Percentiles rank a stretch among this genome's conserved stretches.
Conservation (phyloP, 768 basidiomycete species). For the Auricularia auricula-judae region DNA sequence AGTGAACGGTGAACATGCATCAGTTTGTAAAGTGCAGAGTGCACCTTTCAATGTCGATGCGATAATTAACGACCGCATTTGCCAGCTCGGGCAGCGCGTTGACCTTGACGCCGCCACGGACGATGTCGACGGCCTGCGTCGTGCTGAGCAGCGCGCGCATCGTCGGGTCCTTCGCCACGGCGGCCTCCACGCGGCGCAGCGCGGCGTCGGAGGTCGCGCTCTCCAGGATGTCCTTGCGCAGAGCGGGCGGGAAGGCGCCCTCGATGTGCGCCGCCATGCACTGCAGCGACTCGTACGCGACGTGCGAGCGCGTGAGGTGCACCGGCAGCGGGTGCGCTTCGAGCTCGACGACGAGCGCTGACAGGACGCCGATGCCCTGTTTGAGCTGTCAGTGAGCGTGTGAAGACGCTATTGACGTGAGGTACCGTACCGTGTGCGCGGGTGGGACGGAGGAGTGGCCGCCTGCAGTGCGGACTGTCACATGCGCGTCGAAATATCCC, state of each 20-base stretch:
- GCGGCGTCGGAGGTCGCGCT: slow-evolving; percentile 39
- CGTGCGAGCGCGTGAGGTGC: slow-evolving; percentile 40
- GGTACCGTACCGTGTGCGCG: slow-evolving; percentile 50
- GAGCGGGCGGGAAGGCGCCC: slow-evolving; percentile 34
- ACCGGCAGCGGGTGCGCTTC: slow-evolving; percentile 44
- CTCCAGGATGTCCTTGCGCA: slow-evolving; percentile 37
- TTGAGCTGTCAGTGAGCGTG: not conserved
- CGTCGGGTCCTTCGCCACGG: slow-evolving; percentile 20
- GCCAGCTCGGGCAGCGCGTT: slow-evolving; percentile 74
- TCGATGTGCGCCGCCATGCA: slow-evolving; percentile 52
- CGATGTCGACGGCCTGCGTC: slow-evolving; percentile 68
- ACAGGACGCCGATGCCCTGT: slow-evolving; percentile 73
- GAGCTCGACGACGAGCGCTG: slow-evolving; percentile 53
- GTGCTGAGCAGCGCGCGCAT: slow-evolving; percentile 46
- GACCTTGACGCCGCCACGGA: slow-evolving; percentile 51
- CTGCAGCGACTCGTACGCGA: slow-evolving; percentile 47
- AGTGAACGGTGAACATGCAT: no score
- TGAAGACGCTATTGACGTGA: not conserved
- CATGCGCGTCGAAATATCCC: slow-evolving; percentile 44
- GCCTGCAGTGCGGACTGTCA: slow-evolving; percentile 58
- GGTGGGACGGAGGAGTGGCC: slow-evolving; percentile 86
- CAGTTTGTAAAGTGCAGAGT: no score
- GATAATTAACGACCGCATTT: slow-evolving; percentile 60
- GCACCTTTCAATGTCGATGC: slow-evolving; percentile 51
- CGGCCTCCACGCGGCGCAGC: slow-evolving; percentile 39